Evolutionary conservation across 202 grass and related monocot genomes (phyloP), one percentile per base, ranked within the genome.

Genomic region (Panicum hallii): DNA sequence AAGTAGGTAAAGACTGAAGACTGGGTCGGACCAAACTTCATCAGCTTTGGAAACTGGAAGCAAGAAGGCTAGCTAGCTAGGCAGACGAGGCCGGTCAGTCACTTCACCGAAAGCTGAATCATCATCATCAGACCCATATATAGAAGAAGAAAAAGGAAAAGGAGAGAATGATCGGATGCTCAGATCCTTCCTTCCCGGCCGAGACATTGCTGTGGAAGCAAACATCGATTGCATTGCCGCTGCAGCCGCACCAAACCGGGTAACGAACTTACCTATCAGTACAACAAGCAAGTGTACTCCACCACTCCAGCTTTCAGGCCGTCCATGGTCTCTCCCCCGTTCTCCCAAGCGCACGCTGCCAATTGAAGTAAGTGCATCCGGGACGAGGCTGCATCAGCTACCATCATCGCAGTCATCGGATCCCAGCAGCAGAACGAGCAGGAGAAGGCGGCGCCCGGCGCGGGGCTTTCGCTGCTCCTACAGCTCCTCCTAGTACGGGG

Each of bases 201-300:
- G 55, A 72, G 55, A 62, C 62, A 77, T 77, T 82, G 53, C 72
- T 23, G 63, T 23, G 48, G 72, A 82, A 87, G 79, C 72, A 77
- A 85, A 54, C 79, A 70, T 70, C 85, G 38, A 77, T 77, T 61
- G 53, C 52, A 60, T 23, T 22, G 22, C n/a, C 10, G 11, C 3
- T 60, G 52, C 50, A 68, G 69, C 66, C 53, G 38, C 54, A 32
- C 52, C 70, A 56, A 60, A 67, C 23, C 23, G 22, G 72, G 56
- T 30, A 84, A 76, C 34, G 2, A 55, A 38, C 76, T 34, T 9
- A 20, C 19, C 4, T 6, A 54, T 36, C 47, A 50, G 7, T 1
- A 23, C 38, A 43, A 7, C 34, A 58, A 11, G 16, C 17, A 61
- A 61, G 57, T 61, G 60, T 5, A 14, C 60, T 20, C 6, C 53